Evolutionary conservation across 306 rosid species (phyloP).

Genomic region (Fagus crenata): DNA sequence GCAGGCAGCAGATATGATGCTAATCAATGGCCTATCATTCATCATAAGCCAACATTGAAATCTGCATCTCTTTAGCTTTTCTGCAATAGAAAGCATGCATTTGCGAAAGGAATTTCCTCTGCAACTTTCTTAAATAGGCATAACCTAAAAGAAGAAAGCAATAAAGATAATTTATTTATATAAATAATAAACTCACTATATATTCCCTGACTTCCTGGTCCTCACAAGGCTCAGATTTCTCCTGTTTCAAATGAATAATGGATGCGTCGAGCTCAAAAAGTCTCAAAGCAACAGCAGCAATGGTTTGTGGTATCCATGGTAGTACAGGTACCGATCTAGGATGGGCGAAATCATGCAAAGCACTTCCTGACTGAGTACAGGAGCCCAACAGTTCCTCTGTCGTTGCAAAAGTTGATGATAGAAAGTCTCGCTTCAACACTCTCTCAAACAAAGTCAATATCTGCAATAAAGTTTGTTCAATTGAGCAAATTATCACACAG

Average conservation of each 20-base stretch:
- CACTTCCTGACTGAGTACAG: slow-evolving; percentile 37
- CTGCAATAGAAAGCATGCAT: too few relatives aligned
- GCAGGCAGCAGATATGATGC: not conserved
- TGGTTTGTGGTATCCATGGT: slow-evolving; percentile 93
- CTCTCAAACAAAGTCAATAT: slow-evolving; percentile 69
- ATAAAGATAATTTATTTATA: not conserved
- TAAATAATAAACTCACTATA: slow-evolving; percentile 45
- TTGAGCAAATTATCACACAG: slow-evolving; percentile 19
- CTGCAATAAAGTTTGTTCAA: slow-evolving; percentile 46
- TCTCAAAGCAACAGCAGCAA: slow-evolving; percentile 85
- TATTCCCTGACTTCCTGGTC: slow-evolving; percentile 51
- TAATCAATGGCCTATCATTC: not conserved
- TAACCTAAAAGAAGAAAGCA: slow-evolving; percentile 4
- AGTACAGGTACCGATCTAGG: slow-evolving; percentile 56
- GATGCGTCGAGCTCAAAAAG: slow-evolving; percentile 82
- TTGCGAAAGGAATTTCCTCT: not conserved
- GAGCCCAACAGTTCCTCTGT: slow-evolving; percentile 71
- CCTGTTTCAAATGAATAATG: slow-evolving; percentile 49
- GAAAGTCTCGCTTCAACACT: slow-evolving; percentile 63
- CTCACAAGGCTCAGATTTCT: slow-evolving; percentile 52
- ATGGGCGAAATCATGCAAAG: slow-evolving; percentile 41
- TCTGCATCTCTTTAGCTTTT: not conserved
- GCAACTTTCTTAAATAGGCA: not conserved
- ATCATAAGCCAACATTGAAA: not conserved
- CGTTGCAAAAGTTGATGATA: slow-evolving; percentile 64